These are phyloP conservation scores for Neoboletus subvelutipes DNA, from an alignment of 768 basidiomycete genomes.

Conservation along the genomic window DNA sequence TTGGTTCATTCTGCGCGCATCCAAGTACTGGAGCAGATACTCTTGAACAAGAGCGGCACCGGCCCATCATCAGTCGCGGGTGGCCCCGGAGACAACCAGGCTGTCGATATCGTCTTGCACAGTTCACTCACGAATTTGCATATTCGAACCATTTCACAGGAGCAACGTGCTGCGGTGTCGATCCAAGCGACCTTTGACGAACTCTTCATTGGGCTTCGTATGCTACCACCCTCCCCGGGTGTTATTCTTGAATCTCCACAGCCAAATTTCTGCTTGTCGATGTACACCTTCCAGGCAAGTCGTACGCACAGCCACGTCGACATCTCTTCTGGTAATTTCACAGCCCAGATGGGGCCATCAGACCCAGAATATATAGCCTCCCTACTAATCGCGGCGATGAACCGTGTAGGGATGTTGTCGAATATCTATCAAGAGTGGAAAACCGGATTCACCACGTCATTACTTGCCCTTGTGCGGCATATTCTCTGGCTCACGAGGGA, in stretches of 20 bases:
- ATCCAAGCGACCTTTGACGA: constrained; percentile 16
- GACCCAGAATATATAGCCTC: constrained; percentile 31
- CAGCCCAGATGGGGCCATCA: constrained; percentile 28
- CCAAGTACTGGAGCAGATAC: constrained; percentile 49
- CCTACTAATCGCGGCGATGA: constrained; percentile 13
- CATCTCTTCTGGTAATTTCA: constrained; percentile 23
- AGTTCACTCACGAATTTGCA: constrained; percentile 16
- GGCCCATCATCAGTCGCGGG: background rate
- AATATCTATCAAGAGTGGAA: constrained; percentile 31
- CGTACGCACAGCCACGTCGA: constrained; percentile 6
- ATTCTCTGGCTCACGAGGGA: constrained; percentile 53
- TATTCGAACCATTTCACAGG: constrained; percentile 12
- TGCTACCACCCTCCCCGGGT: background rate
- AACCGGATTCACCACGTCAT: constrained; percentile 30
- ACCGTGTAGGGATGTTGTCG: constrained; percentile 12
- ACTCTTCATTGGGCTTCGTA: constrained; percentile 14
- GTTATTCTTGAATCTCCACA: constrained; percentile 2
- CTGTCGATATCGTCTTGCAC: constrained; percentile 21
- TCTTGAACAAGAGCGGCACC: constrained; percentile 5
- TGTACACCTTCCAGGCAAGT: constrained; percentile 20
- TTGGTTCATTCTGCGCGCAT: constrained; percentile 40
- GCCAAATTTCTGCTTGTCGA: constrained; percentile 23
- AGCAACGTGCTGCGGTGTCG: background rate
- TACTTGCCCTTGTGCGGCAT: constrained; percentile 42
- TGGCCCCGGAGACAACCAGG: constrained; percentile 2